phyloP scores from a whole-genome alignment of 331 rosid species.

The Erythrophleum ivorense region DNA sequence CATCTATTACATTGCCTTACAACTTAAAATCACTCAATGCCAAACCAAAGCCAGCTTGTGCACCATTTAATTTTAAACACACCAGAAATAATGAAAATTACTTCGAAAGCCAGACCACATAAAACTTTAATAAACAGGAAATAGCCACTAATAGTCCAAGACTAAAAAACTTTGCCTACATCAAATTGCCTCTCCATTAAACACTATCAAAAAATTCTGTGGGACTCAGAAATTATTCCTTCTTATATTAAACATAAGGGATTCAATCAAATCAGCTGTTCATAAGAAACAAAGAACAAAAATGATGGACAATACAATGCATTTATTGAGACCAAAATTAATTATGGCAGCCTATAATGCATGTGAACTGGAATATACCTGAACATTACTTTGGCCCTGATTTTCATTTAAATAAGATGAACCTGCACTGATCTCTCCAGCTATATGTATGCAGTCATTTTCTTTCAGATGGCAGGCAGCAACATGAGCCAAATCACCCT shows the following conservation, averaged over 20 bases:
- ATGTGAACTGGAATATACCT: slow-evolving; percentile 40
- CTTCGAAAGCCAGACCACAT: neutral
- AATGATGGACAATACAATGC: neutral
- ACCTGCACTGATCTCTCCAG: slow-evolving; percentile 57
- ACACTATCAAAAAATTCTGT: neutral
- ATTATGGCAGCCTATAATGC: neutral
- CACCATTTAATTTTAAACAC: neutral
- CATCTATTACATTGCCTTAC: neutral
- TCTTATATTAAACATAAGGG: neutral
- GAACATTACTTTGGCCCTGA: slow-evolving; percentile 41
- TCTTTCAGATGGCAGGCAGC: slow-evolving; percentile 61
- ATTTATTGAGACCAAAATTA: neutral
- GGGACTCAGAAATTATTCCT: neutral
- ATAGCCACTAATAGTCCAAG: neutral
- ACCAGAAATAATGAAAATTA: neutral
- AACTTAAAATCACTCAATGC: neutral
- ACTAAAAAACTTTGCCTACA: neutral
- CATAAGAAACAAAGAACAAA: neutral
- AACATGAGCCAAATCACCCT: slow-evolving; percentile 71
- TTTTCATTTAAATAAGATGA: slow-evolving; percentile 23
- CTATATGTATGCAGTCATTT: slow-evolving; percentile 56
- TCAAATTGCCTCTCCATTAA: neutral
- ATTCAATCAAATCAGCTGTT: neutral
- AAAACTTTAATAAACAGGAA: neutral
- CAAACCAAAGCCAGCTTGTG: neutral